phyloP scores from a whole-genome alignment of 169 alveolate species.

The Eimeria maxima region DNA sequence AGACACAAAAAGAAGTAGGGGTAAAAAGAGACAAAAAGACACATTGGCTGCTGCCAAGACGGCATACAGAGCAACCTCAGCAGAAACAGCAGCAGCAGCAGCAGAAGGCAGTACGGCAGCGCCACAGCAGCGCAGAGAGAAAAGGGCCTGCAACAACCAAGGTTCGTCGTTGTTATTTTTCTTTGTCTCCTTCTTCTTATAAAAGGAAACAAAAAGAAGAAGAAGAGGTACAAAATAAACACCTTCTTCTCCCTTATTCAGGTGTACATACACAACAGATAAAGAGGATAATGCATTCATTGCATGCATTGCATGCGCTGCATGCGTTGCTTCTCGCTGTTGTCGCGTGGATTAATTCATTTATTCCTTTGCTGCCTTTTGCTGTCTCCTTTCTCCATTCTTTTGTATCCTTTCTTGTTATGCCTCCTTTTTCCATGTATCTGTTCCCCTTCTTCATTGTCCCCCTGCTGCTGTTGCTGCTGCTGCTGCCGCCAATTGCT shows the following conservation, averaged over 20 bases:
- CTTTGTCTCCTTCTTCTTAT: background rate
- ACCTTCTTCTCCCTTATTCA: background rate
- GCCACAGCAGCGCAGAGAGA: background rate
- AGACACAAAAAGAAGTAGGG: background rate
- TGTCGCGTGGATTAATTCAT: too few relatives aligned
- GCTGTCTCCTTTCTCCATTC: too few relatives aligned
- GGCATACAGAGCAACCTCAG: background rate
- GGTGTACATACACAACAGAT: background rate
- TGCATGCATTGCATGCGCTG: background rate
- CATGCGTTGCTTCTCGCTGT: background rate
- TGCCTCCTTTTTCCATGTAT: too few relatives aligned
- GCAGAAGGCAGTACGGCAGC: background rate
- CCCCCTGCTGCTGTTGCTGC: background rate
- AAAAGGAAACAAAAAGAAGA: background rate
- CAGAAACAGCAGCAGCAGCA: constrained; percentile 12
- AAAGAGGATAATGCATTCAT: too few relatives aligned
- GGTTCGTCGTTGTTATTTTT: background rate
- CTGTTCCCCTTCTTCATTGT: too few relatives aligned
- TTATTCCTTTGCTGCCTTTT: too few relatives aligned
- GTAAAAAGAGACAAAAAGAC: background rate
- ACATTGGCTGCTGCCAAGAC: background rate
- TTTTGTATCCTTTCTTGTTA: too few relatives aligned
- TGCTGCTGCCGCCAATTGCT: background rate
- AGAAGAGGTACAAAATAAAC: background rate
- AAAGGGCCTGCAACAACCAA: background rate